Evolutionary conservation across 1,139 yeast genomes (phyloP).

Genomic region (Kurtzmaniella quercitrusa): DNA sequence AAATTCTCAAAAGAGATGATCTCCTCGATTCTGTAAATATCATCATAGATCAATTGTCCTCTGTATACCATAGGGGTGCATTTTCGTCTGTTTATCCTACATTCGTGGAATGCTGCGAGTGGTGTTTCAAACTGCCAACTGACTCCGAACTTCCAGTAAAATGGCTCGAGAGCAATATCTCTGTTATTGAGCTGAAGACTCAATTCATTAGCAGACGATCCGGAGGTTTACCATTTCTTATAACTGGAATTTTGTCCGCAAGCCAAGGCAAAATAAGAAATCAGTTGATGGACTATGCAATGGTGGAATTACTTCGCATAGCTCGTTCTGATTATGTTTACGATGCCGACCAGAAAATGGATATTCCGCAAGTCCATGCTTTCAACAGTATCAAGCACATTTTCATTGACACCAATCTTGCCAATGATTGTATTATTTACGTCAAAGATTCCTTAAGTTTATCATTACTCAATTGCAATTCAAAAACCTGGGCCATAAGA

Average conservation of each 20-base stretch:
- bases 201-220: slow-evolving; percentile 83
- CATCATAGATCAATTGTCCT: slow-evolving; percentile 61
- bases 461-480: slow-evolving; percentile 58
- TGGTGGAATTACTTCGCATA: slow-evolving; percentile 46
- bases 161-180: slow-evolving; percentile 58
- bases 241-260: slow-evolving; percentile 68
- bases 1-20: slow-evolving; percentile 14
- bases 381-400: slow-evolving; percentile 77
- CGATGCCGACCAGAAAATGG: slow-evolving; percentile 51
- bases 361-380: slow-evolving; percentile 90
- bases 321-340: slow-evolving; percentile 48
- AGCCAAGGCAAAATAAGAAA: slow-evolving; percentile 21
- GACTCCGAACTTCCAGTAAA: slow-evolving; percentile 10
- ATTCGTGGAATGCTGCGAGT: slow-evolving; percentile 56
- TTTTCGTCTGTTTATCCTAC: slow-evolving; percentile 84
- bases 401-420: slow-evolving; percentile 62
- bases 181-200: slow-evolving; percentile 49
- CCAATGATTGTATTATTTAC: slow-evolving; percentile 47
- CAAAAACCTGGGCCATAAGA: slow-evolving; percentile 77
- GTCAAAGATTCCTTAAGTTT: slow-evolving; percentile 57
- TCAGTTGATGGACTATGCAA: slow-evolving; percentile 43
- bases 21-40: slow-evolving; percentile 29
- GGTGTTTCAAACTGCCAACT: slow-evolving; percentile 35
- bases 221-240: slow-evolving; percentile 81
- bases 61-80: slow-evolving; percentile 86